These are phyloP conservation scores for Przewalskia tangutica DNA, from an alignment of 257 asterid species.

Conservation along the genomic window DNA sequence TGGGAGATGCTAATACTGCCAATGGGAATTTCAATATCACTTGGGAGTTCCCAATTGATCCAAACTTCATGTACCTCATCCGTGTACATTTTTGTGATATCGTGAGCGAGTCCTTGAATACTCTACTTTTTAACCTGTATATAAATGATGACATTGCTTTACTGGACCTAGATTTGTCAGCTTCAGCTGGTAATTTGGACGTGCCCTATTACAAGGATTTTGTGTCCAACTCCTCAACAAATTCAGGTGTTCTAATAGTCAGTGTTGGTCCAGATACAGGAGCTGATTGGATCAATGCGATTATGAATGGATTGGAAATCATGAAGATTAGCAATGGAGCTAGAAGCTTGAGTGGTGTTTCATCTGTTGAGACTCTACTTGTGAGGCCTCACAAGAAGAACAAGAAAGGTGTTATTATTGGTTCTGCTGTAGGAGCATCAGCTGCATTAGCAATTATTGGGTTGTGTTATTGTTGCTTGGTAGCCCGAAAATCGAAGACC, in stretches of 20 bases:
- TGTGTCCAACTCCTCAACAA: conserved; percentile 23
- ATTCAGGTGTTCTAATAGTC: conserved; percentile 37
- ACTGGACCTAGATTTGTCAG: conserved; percentile 43
- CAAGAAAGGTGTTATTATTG: conserved; percentile 23
- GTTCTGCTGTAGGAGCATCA: conserved; percentile 30
- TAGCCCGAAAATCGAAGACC: conserved; percentile 36
- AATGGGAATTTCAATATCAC: conserved; percentile 60
- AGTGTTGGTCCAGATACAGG: conserved; percentile 53
- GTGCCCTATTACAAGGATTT: conserved; percentile 51
- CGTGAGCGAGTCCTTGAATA: conserved; percentile 53
- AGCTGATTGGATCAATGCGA: conserved; percentile 37
- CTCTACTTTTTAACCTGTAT: conserved; percentile 45
- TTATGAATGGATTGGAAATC: conserved; percentile 64
- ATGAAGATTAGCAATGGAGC: conserved; percentile 67
- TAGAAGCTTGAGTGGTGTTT: conserved; percentile 46
- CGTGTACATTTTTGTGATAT: conserved; percentile 72
- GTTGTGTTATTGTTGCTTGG: conserved; percentile 38
- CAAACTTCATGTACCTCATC: conserved; percentile 38
- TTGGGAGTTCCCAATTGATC: conserved; percentile 62
- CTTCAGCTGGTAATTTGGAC: conserved; percentile 36
- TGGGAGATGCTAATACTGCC: conserved; percentile 59
- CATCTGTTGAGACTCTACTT: conserved; percentile 39
- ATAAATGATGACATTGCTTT: conserved; percentile 45
- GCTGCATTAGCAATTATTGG: conserved; percentile 36
- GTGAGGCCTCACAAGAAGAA: conserved; percentile 28